A percentile compares a stretch with the other conserved stretches of the same genome.
Evolutionary conservation across 345 rosid genomes (phyloP).

Genomic region (Trapa bicornis): DNA sequence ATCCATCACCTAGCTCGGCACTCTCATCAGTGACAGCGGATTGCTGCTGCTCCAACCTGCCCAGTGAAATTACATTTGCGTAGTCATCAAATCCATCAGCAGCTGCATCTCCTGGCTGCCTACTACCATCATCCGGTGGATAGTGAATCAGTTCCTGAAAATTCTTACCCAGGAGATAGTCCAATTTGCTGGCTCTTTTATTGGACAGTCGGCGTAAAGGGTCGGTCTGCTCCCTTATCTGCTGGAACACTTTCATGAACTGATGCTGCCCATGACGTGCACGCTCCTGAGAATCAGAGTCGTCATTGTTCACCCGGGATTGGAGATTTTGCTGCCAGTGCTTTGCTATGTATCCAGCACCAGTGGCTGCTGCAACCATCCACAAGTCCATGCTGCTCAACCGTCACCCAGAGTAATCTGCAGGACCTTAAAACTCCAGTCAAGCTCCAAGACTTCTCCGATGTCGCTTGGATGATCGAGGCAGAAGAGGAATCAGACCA

Average conservation of each 20-base stretch:
- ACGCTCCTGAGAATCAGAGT: constrained; percentile 1
- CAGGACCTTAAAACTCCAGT: no score
- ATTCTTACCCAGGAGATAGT: constrained; percentile 1
- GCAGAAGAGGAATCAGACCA: no score
- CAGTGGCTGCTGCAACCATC: constrained; percentile 34
- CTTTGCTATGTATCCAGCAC: constrained; percentile 22
- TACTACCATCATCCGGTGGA: background rate
- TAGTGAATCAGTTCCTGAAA: constrained; percentile 1
- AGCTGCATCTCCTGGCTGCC: background rate
- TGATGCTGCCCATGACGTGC: constrained; percentile 8
- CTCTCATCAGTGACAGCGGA: background rate
- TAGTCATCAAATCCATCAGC: background rate
- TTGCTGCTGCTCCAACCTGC: background rate
- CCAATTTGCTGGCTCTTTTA: background rate
- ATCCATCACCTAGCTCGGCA: constrained; percentile 7
- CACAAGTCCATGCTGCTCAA: constrained; percentile 22
- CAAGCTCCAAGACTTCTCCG: background rate
- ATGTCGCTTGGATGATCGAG: no score
- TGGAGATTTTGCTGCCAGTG: constrained; percentile 14
- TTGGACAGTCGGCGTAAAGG: constrained; percentile 19
- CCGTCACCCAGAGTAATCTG: background rate
- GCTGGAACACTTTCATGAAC: constrained; percentile 5
- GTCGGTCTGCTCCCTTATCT: background rate
- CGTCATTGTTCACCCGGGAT: constrained; percentile 6
- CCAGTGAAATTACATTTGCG: background rate